Evolutionary conservation across 2,329 filamentous ascomycete genomes (phyloP).

Genomic region (Aspergillus hortae): DNA sequence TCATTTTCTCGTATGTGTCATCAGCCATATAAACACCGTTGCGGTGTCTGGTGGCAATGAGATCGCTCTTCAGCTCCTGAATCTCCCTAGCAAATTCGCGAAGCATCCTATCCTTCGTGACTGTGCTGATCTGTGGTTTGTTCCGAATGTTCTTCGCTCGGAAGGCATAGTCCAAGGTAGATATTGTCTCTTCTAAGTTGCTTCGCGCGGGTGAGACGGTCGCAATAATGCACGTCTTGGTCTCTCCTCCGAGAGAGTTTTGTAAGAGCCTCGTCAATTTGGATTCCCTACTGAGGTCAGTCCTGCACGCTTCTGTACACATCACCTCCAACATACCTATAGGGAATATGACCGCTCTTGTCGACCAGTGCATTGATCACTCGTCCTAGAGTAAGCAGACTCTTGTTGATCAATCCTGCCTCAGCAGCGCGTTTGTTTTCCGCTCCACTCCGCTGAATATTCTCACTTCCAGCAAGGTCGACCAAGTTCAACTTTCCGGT

Average conservation of each 20-base stretch:
- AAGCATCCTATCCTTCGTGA: conserved; percentile 89
- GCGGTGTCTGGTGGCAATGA: conserved; percentile 86
- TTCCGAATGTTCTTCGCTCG: conserved; percentile 98
- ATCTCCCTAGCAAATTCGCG: conserved; percentile 90
- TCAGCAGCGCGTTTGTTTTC: conserved; percentile 97
- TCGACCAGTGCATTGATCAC: conserved; percentile 98
- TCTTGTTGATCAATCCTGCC: conserved; percentile 97
- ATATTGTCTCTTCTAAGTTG: conserved; percentile 97
- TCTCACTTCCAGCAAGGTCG: conserved; percentile 94
- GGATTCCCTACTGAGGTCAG: conserved; percentile 67
- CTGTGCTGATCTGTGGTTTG: conserved; percentile 91
- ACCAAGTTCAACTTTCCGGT: conserved; percentile 94
- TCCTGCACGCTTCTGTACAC: background rate
- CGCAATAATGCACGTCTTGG: conserved; percentile 98
- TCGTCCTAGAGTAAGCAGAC: conserved; percentile 84
- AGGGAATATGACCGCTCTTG: conserved; percentile 81
- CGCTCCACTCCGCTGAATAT: conserved; percentile 92
- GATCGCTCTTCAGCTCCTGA: conserved; percentile 87
- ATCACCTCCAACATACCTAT: conserved; percentile 35
- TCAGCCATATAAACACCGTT: conserved; percentile 93
- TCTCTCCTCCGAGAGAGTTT: conserved; percentile 91
- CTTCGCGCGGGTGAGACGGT: conserved; percentile 92
- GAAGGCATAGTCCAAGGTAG: conserved; percentile 95
- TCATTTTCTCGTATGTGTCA: conserved; percentile 86
- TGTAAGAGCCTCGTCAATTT: conserved; percentile 92